Conservation (phyloP, 2,329 filamentous ascomycete species). For the Colletotrichum kahawae region DNA sequence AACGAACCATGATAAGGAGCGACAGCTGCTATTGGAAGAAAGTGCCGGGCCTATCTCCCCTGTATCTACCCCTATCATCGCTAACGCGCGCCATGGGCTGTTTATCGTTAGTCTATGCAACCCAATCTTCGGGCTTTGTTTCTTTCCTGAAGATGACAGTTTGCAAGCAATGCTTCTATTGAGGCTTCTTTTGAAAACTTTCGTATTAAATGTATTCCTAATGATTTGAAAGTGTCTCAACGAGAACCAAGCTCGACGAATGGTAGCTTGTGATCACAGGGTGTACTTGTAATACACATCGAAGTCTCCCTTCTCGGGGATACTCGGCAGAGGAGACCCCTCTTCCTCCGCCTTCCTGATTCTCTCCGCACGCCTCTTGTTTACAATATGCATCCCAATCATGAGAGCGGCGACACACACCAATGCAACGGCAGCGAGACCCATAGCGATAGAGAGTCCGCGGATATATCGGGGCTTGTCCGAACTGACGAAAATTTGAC, state of each 20-base stretch:
- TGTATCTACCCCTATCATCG: neutral
- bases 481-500: slow-evolving; percentile 44
- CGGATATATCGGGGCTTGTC: slow-evolving; percentile 33
- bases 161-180: neutral
- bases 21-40: neutral
- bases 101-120: neutral
- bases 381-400: slow-evolving; percentile 29
- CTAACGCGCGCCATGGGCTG: neutral
- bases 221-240: neutral
- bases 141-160: neutral
- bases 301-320: neutral
- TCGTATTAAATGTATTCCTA: accelerated
- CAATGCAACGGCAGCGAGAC: slow-evolving; percentile 29
- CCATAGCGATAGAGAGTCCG: slow-evolving; percentile 33
- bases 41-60: neutral
- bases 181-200: accelerated
- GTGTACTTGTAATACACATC: neutral
- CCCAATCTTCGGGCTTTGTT: neutral
- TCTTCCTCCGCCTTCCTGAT: neutral
- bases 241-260: neutral
- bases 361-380: slow-evolving; percentile 28
- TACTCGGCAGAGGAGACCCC: neutral
- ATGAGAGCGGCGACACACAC: slow-evolving; percentile 29
- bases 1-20: neutral
- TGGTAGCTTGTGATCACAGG: slow-evolving; percentile 9